phyloP scores from a whole-genome alignment of 495 filamentous ascomycete genomes.

The Letharia lupina region DNA sequence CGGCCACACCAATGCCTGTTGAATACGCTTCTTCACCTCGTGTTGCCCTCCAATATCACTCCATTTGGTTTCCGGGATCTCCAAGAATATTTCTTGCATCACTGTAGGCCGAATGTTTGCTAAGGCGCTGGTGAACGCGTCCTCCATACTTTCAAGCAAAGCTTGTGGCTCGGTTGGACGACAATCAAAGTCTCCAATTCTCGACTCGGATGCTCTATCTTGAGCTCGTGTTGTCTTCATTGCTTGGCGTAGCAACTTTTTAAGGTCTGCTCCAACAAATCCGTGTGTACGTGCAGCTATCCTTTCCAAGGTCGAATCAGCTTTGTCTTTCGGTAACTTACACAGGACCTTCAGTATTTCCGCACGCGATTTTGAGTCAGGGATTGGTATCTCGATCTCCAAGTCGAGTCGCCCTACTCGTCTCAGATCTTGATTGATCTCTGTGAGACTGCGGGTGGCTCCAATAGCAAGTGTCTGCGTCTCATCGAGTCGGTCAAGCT shows the following conservation, averaged over 20 bases:
- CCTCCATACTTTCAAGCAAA: constrained; percentile 32
- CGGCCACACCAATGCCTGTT: constrained; percentile 57
- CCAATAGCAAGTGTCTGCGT: constrained; percentile 59
- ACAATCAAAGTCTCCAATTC: not conserved
- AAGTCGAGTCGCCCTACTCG: constrained; percentile 55
- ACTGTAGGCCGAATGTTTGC: constrained; percentile 63
- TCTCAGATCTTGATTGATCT: constrained; percentile 66
- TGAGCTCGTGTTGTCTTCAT: constrained; percentile 35
- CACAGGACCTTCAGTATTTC: constrained; percentile 59
- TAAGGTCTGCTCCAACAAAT: constrained; percentile 59
- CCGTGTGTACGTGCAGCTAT: constrained; percentile 57
- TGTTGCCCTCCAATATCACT: constrained; percentile 84
- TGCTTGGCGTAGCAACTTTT: constrained; percentile 39
- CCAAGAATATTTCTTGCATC: constrained; percentile 83
- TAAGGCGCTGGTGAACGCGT: constrained; percentile 49
- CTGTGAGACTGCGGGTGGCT: constrained; percentile 60
- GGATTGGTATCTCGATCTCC: constrained; percentile 75
- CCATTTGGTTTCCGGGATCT: constrained; percentile 82
- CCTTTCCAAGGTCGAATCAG: constrained; percentile 32
- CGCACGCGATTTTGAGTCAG: constrained; percentile 58
- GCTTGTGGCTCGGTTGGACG: constrained; percentile 14
- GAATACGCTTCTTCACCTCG: constrained; percentile 62
- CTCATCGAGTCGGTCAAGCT: constrained; percentile 37
- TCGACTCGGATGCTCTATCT: constrained; percentile 27
- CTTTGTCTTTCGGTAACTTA: constrained; percentile 11